Percentiles rank a stretch among this genome's conserved stretches.
These are phyloP conservation scores for Immersiporthe knoxdaviesiana DNA, from an alignment of 2,329 filamentous ascomycete species.

Conservation along the genomic window DNA sequence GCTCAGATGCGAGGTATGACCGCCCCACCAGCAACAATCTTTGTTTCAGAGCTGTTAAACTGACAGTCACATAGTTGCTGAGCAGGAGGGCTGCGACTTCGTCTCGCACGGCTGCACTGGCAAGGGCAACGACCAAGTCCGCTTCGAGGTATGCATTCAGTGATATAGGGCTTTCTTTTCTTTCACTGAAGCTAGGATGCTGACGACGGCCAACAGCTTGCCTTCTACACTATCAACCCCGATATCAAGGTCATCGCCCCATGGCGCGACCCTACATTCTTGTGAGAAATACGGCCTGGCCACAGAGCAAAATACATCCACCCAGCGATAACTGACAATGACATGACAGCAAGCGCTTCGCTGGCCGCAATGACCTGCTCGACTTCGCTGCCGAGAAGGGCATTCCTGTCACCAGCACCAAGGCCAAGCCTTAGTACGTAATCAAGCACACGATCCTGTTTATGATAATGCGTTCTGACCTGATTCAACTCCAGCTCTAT, in stretches of 20 bases:
- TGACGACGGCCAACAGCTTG: conserved; percentile 35
- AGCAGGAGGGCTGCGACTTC: conserved; percentile 61
- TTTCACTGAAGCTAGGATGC: conserved; percentile 13
- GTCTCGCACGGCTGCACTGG: conserved; percentile 57
- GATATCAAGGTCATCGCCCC: conserved; percentile 74
- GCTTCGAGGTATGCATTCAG: conserved; percentile 53
- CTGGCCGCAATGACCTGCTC: conserved; percentile 71
- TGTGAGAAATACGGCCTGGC: conserved; percentile 33
- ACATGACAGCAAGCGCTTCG: conserved; percentile 56
- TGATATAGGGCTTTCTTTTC: background rate
- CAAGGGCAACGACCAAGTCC: conserved; percentile 63
- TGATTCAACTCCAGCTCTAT: conserved; percentile 63
- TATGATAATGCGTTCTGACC: background rate
- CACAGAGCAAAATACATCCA: background rate
- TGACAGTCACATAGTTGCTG: conserved; percentile 50
- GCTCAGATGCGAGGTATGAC: conserved; percentile 55
- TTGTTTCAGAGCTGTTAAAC: background rate
- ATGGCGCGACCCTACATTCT: conserved; percentile 72
- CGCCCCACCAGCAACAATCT: background rate
- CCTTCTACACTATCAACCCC: conserved; percentile 52
- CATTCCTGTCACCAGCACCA: conserved; percentile 74
- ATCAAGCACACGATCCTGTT: background rate
- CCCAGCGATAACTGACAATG: background rate
- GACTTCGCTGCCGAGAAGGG: conserved; percentile 69
- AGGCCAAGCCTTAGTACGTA: conserved; percentile 50